Base-by-base conservation (phyloP, 352 stramenopile genomes). In the Phytophthora tentaculata region DNA sequence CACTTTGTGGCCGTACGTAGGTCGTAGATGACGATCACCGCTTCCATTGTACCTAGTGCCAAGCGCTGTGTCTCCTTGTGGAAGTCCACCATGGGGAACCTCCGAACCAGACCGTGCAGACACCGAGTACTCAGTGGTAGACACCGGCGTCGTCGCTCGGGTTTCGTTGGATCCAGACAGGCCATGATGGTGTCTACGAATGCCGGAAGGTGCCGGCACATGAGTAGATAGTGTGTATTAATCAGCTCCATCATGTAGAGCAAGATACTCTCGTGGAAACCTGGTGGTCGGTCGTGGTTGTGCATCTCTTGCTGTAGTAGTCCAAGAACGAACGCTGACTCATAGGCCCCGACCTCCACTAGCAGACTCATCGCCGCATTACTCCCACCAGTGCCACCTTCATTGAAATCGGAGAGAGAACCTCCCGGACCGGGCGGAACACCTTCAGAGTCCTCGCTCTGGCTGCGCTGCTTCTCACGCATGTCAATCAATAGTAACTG, bases 41-140 rank as follows among this genome's bases (percentile, higher is more conserved):
- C 87, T 8, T 96, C 90, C 84, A 96, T 93, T 8, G 88, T 96
- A 3, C 88, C 90, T 6, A 96, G 67, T 13, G 89, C 90, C 5
- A 97, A 76, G 6, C 90, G 84, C 69, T 97, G 90, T 3, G 88
- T 95, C 44, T 94, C 77, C 58, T 92, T 88, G 71, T 97, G 90
- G 56, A 97, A 97, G 48, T 94, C 87, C 1, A 96, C 76, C 89
- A 96, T 96, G 2, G 88, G 88, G 56, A 95, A 97, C 14, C 87
- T 76, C 17, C 83, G 83, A 1, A 97, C 90, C 2, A 97, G 71
- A 41, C 89, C 83, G 54, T 96, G 88, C 0, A 97, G 75, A 45
- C 87, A 94, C 0, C 85, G 74, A 13, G 88, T 97, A 56, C 86
- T 94, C 39, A 95, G 62, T 8, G 88, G 67, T 0, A 97, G 76